These are phyloP conservation scores for Thelonectria olida DNA, from an alignment of 2,329 filamentous ascomycete species.

Conservation along the genomic window DNA sequence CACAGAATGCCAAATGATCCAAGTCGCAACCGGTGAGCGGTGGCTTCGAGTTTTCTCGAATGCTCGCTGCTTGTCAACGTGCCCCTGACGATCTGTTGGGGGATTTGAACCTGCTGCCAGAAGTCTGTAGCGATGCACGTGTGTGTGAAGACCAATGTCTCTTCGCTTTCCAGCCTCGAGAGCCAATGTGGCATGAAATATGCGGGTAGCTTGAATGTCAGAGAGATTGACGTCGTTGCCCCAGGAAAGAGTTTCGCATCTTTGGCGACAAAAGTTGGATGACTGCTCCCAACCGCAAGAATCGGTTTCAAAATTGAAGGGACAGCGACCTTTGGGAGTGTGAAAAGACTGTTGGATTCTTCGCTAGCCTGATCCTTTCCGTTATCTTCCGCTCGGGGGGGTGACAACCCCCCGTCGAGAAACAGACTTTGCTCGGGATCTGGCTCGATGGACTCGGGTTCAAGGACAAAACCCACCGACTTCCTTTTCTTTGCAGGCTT, in stretches of 20 bases:
- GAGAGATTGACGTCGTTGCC: slow-evolving; percentile 13
- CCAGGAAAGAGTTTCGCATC: slow-evolving; percentile 29
- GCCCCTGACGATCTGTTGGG: slow-evolving; percentile 34
- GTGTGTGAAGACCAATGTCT: slow-evolving; percentile 46
- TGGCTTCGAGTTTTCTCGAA: slow-evolving; percentile 32
- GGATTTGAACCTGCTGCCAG: slow-evolving; percentile 22
- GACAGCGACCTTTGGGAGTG: not conserved
- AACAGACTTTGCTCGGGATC: slow-evolving; percentile 38
- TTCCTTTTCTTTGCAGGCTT: slow-evolving; percentile 32
- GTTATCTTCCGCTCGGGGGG: not conserved
- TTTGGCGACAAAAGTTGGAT: slow-evolving; percentile 13
- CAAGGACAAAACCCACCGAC: slow-evolving; percentile 38
- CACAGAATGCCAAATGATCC: slow-evolving; percentile 49
- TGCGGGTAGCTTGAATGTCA: slow-evolving; percentile 21
- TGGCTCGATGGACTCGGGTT: slow-evolving; percentile 21
- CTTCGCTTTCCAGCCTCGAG: slow-evolving; percentile 34
- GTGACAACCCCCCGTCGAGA: slow-evolving; percentile 16
- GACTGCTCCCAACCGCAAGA: not conserved
- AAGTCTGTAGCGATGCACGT: slow-evolving; percentile 47
- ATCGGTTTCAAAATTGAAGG: not conserved
- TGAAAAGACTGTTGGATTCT: not conserved
- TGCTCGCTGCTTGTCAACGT: slow-evolving; percentile 23
- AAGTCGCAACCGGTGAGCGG: slow-evolving; percentile 47
- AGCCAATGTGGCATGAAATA: slow-evolving; percentile 36
- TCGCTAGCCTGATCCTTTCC: not conserved